A percentile compares a stretch with the other conserved stretches of the same genome.
Conservation (phyloP, 208 protist genomes). For the Crithidia sp. region DNA sequence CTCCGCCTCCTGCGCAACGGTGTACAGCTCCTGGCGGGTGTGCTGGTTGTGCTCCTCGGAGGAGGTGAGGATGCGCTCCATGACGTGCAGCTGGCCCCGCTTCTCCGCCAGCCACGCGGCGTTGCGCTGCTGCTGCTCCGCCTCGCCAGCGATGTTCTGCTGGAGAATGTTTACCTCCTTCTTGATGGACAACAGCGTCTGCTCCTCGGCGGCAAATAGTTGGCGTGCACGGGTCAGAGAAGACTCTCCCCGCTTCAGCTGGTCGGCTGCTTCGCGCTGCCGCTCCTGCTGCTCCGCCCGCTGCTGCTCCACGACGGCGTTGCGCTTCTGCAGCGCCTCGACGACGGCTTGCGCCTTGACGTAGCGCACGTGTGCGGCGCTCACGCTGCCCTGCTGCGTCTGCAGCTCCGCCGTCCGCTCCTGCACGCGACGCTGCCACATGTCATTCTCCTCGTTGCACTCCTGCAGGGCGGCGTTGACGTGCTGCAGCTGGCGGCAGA, state of each 20-base stretch:
- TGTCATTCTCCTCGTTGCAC: constrained; percentile 88
- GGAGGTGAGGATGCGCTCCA: constrained; percentile 87
- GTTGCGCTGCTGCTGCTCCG: constrained; percentile 73
- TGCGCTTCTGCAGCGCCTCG: constrained; percentile 74
- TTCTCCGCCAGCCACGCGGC: constrained; percentile 81
- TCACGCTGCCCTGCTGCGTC: constrained; percentile 60
- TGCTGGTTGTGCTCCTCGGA: constrained; percentile 89
- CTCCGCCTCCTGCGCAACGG: constrained; percentile 90
- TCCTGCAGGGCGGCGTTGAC: constrained; percentile 87
- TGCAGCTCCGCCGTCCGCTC: constrained; percentile 71
- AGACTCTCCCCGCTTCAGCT: constrained; percentile 51
- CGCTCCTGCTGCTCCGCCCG: constrained; percentile 61
- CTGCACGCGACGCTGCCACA: constrained; percentile 62
- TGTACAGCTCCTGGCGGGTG: constrained; percentile 86
- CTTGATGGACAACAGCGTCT: constrained; percentile 39
- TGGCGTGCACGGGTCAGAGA: constrained; percentile 51
- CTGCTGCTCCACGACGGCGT: constrained; percentile 64
- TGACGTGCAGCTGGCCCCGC: constrained; percentile 78
- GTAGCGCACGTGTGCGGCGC: constrained; percentile 46
- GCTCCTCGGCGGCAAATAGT: constrained; percentile 48
- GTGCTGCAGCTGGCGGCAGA: constrained; percentile 79
- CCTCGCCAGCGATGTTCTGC: constrained; percentile 59
- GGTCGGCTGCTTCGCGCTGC: constrained; percentile 40
- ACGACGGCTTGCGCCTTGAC: constrained; percentile 61
- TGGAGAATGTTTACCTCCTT: constrained; percentile 83